These are phyloP conservation scores for Parastagonospora nodorum DNA, from an alignment of 2,329 filamentous ascomycete species.

Conservation along the genomic window DNA sequence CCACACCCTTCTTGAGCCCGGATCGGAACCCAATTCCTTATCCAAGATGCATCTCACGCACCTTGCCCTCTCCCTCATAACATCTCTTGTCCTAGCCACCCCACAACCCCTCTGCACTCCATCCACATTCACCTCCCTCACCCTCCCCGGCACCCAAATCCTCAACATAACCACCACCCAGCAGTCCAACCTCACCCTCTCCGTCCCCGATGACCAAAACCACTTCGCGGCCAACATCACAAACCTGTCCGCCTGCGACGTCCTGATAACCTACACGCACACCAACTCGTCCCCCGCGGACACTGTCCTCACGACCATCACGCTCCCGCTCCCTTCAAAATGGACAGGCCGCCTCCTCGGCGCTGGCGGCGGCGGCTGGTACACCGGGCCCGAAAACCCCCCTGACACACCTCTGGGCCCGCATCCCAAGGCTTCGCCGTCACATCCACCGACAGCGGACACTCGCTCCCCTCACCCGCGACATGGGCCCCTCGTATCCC, in stretches of 20 bases:
- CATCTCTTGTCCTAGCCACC: neutral
- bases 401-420: constrained; percentile 13
- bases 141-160: neutral
- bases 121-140: neutral
- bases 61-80: too few relatives aligned
- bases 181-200: constrained; percentile 5
- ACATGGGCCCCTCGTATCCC: constrained; percentile 12
- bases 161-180: neutral
- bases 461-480: constrained; percentile 5
- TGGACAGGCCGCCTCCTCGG: constrained; percentile 30
- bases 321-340: constrained; percentile 19
- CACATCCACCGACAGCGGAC: constrained; percentile 27
- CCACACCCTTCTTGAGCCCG: too few relatives aligned
- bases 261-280: constrained; percentile 41
- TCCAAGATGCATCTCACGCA: too few relatives aligned
- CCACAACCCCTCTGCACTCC: neutral
- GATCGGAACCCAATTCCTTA: too few relatives aligned
- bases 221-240: constrained; percentile 11
- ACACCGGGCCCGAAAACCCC: constrained; percentile 17
- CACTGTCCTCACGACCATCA: constrained; percentile 21
- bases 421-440: constrained; percentile 28
- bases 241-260: constrained; percentile 37
- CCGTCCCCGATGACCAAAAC: constrained; percentile 8
- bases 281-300: constrained; percentile 14
- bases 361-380: constrained; percentile 27